Conservation (phyloP, 495 filamentous ascomycete species). For the Penicillium diatomitis region DNA sequence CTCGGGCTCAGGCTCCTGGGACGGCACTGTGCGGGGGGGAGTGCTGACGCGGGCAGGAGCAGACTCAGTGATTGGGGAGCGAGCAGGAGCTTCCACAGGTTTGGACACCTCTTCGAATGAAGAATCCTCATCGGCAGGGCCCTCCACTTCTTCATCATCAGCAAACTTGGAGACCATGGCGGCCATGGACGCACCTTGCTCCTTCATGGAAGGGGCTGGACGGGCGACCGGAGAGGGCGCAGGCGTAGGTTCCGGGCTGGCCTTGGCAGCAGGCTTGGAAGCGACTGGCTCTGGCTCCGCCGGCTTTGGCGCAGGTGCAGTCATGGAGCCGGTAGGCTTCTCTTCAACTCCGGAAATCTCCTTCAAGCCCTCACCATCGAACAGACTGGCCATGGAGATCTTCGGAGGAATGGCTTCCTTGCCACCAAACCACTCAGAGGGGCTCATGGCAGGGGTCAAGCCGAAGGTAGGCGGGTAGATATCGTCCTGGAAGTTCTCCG, state of each 20-base stretch:
- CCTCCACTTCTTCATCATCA: constrained; percentile 55
- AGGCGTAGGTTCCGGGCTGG: constrained; percentile 23
- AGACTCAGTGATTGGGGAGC: constrained; percentile 14
- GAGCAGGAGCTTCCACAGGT: constrained; percentile 41
- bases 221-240: constrained; percentile 38
- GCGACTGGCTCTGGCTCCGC: constrained; percentile 41
- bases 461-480: constrained; percentile 84
- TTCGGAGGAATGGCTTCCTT: constrained; percentile 77
- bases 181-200: constrained; percentile 78
- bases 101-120: constrained; percentile 80
- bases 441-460: constrained; percentile 64
- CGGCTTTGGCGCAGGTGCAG: constrained; percentile 36
- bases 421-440: constrained; percentile 77
- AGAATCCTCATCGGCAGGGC: constrained; percentile 54
- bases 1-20: constrained; percentile 25
- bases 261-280: constrained; percentile 25
- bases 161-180: constrained; percentile 76
- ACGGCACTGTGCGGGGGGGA: constrained; percentile 15
- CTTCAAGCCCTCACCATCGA: constrained; percentile 68
- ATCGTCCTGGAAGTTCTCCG: constrained; percentile 96
- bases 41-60: constrained; percentile 28
- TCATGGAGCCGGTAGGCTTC: constrained; percentile 44
- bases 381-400: constrained; percentile 87
- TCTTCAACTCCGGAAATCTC: constrained; percentile 61
- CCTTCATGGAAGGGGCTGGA: constrained; percentile 60